phyloP scores from a whole-genome alignment of 2,329 filamentous ascomycete species.

The Aspergillus neotritici region DNA sequence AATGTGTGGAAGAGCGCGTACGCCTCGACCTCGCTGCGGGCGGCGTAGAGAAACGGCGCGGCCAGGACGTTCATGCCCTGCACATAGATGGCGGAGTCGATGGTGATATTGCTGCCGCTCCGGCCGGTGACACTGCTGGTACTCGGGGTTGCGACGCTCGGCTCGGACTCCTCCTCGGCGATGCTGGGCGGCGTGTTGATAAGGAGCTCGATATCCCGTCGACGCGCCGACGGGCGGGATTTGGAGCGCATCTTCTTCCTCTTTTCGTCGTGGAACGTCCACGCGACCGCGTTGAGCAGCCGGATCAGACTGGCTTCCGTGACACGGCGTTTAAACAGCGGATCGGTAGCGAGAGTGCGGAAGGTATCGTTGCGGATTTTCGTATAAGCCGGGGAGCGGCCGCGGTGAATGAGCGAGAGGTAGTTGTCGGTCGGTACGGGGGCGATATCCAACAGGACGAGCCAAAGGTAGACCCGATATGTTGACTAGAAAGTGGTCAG shows the following conservation, averaged over 20 bases:
- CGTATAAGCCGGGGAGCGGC: constrained; percentile 86
- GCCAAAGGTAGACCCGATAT: constrained; percentile 90
- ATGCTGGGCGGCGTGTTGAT: constrained; percentile 35
- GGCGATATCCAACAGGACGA: constrained; percentile 83
- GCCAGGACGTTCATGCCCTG: constrained; percentile 99
- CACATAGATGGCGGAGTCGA: constrained; percentile 79
- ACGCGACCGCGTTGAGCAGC: constrained; percentile 88
- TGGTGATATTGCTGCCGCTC: constrained; percentile 33
- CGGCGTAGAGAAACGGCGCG: constrained; percentile 90
- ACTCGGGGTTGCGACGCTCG: constrained; percentile 12
- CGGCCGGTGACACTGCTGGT: constrained; percentile 12
- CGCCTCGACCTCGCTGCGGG: constrained; percentile 88
- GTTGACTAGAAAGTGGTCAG: constrained; percentile 60
- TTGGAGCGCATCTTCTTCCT: constrained; percentile 48
- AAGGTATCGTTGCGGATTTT: constrained; percentile 99
- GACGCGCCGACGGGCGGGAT: constrained; percentile 39
- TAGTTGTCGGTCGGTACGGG: constrained; percentile 83
- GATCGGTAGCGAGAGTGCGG: constrained; percentile 90
- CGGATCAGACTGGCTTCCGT: constrained; percentile 93
- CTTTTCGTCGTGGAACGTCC: constrained; percentile 79
- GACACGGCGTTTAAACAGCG: constrained; percentile 91
- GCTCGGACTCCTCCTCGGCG: constrained; percentile 41
- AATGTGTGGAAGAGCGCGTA: constrained; percentile 86
- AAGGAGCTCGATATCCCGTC: constrained; percentile 43
- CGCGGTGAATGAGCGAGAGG: constrained; percentile 82